Base-by-base conservation (phyloP, 1,284 basidiomycete genomes). In the Ceratorhiza oryzae-sativae region DNA sequence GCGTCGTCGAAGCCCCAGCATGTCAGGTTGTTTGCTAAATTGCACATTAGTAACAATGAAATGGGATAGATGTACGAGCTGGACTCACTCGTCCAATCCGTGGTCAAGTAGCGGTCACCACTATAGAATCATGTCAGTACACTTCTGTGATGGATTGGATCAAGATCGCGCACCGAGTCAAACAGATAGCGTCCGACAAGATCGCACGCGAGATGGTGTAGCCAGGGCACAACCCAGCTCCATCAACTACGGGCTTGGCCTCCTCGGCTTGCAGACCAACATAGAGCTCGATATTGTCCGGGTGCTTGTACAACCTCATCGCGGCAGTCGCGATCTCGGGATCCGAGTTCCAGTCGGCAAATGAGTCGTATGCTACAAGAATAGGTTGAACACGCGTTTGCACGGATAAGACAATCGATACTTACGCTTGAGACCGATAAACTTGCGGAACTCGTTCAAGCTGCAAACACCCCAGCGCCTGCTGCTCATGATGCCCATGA, bases 121-220 rank as follows among this genome's bases (percentile, higher is more conserved):
- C 93, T 89, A 55, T 90, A 92, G 61, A 95, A 86, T 3, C 91
- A 89, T 9, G 25, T 60, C 45, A 30, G 25, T 5, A 27, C 32
- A 62, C 3, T 45, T 10, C 27, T 27, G 5, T 18, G 5, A 20
- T 30, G 30, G 23, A 71, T 93, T 91, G n/a, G 93, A 93, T 32
- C 13, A 41, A 27, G 10, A 13, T 12, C 32, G 34, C 56, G 32
- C 27, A 51, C 30, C 68, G 63, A 48, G 55, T 61, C 41, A 67
- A 68, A 45, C 39, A 68, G 34, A 53, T 53, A 41, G 62, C 62
- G 72, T 75, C 94, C 75, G 89, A 88, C 45, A 96, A 86, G 77
- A 96, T 96, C 15, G 93, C 94, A 46, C 94, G 87, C 76, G 90
- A 90, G 77, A 93, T 88, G 8, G 94, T 95, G 80, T 92, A 94